Base-by-base conservation (phyloP, 768 basidiomycete species). In the Cyclocybe aegerita region DNA sequence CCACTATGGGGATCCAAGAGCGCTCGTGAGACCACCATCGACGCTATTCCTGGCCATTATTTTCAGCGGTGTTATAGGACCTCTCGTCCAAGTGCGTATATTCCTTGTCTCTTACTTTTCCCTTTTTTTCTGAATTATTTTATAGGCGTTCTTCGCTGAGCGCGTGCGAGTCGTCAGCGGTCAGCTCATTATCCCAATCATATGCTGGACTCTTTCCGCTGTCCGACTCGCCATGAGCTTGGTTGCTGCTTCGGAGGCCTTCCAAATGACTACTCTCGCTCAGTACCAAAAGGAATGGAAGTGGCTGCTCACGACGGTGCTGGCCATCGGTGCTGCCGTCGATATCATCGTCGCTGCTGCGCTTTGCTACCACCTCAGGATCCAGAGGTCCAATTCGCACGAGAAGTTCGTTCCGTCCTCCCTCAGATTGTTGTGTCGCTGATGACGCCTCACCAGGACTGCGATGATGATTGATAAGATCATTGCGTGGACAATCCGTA, bases 401-500 rank as follows among this genome's bases (percentile, higher is more conserved):
- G 33, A n/a, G 23, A 47, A 34, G 40, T 52, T 1, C 31, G 29
- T 23, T 23, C 23, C 3, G 23, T 23, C 3, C 23, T 23, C 23
- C 23, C 3, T 23, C 23, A 23, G 23, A 4, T 2, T 23, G 4
- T 10, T 36, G 30, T 39, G 14, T 9, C n/a, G 8, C 4, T 5
- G 7, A 23, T 14, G n/a, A 31, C 9, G 12, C 9, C 9, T 9
- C 9, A 7, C 36, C 12, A 52, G 51, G 10, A 51, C 54, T 6
- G 30, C 49, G 7, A 36, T 39, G 4, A 43, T 43, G 12, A 48
- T 55, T 16, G 49, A 55, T 42, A 50, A 47, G 23, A 50, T 55
- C n/a, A 39, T 36, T 12, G 30, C 41, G 3, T 55, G 54, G 54
- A 50, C 54, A 4, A 51, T 55, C 11, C 45, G 55, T 56, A 38